These are phyloP conservation scores for Cetraspora pellucida DNA, from an alignment of 192 early-diverging fungal species.

Conservation along the genomic window DNA sequence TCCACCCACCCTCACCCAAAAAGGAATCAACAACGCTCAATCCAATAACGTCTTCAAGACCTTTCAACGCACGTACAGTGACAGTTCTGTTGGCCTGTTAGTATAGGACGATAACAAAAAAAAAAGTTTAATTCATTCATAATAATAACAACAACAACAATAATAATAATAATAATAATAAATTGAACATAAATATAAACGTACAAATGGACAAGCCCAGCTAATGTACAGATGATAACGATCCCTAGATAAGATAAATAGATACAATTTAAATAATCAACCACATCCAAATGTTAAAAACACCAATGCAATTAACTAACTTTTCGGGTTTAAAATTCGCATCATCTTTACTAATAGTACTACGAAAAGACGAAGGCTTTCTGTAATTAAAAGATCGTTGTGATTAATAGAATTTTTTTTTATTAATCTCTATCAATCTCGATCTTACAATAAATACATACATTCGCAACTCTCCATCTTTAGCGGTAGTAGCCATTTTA, in stretches of 20 bases:
- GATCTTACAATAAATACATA: no score
- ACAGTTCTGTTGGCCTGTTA: constrained; percentile 85
- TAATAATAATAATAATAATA: no score
- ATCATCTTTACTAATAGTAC: constrained; percentile 51
- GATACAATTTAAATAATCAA: neutral
- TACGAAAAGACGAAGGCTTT: constrained; percentile 72
- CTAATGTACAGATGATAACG: constrained; percentile 85
- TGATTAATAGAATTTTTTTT: no score
- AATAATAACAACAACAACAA: no score
- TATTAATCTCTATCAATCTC: no score
- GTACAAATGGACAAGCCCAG: constrained; percentile 66
- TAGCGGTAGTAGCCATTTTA: neutral
- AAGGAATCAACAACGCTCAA: constrained; percentile 86
- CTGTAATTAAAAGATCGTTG: no score
- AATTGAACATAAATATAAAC: neutral
- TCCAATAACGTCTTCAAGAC: constrained; percentile 80
- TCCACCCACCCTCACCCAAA: constrained; percentile 81
- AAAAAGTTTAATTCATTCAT: neutral
- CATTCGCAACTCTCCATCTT: constrained; percentile 82
- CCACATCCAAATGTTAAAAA: neutral
- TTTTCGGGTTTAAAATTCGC: constrained; percentile 75
- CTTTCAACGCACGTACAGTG: constrained; percentile 88
- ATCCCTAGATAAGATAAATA: constrained; percentile 35
- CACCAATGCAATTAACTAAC: constrained; percentile 39
- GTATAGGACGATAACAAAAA: neutral